A percentile compares a stretch with the other conserved stretches of the same genome.
These are phyloP conservation scores for Psophocarpus tetragonolobus DNA, from an alignment of 306 rosid genomes.

Conservation along the genomic window DNA sequence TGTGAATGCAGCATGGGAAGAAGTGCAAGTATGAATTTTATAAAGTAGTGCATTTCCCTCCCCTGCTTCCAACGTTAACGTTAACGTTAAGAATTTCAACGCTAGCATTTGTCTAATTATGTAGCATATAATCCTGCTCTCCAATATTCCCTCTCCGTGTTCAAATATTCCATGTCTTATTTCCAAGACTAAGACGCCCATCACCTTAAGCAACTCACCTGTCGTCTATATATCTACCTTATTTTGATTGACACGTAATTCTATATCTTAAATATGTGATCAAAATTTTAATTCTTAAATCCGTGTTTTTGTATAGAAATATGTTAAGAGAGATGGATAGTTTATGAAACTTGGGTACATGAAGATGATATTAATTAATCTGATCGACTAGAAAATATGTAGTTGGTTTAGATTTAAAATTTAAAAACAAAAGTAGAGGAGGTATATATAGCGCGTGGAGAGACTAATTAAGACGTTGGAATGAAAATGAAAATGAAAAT, in stretches of 20 bases:
- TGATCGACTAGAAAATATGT: no score
- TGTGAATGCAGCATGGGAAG: background rate
- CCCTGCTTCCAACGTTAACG: conserved; percentile 39
- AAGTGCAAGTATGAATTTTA: conserved; percentile 26
- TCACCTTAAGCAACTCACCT: conserved; percentile 22
- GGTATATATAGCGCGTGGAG: conserved; percentile 47
- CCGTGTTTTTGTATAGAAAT: no score
- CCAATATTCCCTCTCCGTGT: conserved; percentile 98
- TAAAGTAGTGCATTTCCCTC: background rate
- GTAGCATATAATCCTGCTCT: conserved; percentile 39
- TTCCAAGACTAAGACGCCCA: conserved; percentile 25
- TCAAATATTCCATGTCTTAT: conserved; percentile 66
- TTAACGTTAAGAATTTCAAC: conserved; percentile 45
- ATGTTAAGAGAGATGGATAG: no score
- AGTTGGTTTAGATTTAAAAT: no score
- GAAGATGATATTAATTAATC: no score
- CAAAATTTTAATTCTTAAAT: no score
- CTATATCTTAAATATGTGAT: no score
- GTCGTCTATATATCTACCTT: conserved; percentile 26
- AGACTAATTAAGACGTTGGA: no score
- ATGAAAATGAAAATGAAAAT: background rate
- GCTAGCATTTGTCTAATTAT: conserved; percentile 60
- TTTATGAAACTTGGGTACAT: no score
- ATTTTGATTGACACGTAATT: background rate
- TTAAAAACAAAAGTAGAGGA: no score